Conservation (phyloP, 495 filamentous ascomycete genomes). For the Halenospora varia region DNA sequence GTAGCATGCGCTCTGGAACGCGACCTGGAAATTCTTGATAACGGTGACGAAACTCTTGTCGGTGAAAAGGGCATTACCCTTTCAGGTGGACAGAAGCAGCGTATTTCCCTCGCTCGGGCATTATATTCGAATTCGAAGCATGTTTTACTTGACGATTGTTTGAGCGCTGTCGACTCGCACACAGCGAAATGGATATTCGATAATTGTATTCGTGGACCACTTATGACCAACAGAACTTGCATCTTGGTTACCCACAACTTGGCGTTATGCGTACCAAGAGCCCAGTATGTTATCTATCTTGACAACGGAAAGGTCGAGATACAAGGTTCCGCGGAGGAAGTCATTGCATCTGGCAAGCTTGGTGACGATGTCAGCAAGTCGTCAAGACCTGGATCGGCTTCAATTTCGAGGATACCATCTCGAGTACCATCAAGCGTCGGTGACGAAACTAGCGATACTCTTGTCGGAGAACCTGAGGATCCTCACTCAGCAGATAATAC, state of each 20-base stretch:
- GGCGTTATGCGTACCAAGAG: slow-evolving; percentile 71
- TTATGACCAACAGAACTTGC: slow-evolving; percentile 88
- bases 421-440: slow-evolving; percentile 67
- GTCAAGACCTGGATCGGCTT: slow-evolving; percentile 19
- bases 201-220: slow-evolving; percentile 80
- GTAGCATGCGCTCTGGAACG: slow-evolving; percentile 90
- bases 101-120: slow-evolving; percentile 90
- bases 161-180: slow-evolving; percentile 98
- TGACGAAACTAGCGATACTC: slow-evolving; percentile 44
- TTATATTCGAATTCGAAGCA: slow-evolving; percentile 91
- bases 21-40: slow-evolving; percentile 88
- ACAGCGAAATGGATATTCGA: slow-evolving; percentile 98
- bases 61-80: slow-evolving; percentile 97
- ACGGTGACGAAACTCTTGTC: slow-evolving; percentile 89
- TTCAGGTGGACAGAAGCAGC: slow-evolving; percentile 96
- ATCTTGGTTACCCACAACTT: slow-evolving; percentile 97
- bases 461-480: slow-evolving; percentile 38
- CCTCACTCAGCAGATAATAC: slow-evolving; percentile 33
- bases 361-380: slow-evolving; percentile 76
- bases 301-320: slow-evolving; percentile 78
- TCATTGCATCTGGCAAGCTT: slow-evolving; percentile 79
- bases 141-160: slow-evolving; percentile 88
- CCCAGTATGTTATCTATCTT: slow-evolving; percentile 77
- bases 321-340: slow-evolving; percentile 71
- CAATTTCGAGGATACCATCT: slow-evolving; percentile 64